These are phyloP conservation scores for Nemania diffusa DNA, from an alignment of 2,329 filamentous ascomycete genomes.

Conservation along the genomic window DNA sequence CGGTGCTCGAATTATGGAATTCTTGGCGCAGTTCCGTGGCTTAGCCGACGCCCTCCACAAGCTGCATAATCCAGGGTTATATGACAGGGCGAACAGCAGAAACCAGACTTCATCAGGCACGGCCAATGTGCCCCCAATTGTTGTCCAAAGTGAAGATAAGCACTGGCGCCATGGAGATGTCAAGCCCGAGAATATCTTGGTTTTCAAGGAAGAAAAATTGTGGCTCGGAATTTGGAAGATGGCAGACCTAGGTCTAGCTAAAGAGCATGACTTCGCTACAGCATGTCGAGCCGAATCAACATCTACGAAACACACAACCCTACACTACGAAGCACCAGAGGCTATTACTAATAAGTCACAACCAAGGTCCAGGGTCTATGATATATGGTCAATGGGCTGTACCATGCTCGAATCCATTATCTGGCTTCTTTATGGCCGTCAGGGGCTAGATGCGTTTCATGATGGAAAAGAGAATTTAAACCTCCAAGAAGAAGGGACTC, in stretches of 20 bases:
- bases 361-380: constrained; percentile 39
- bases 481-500: constrained; percentile 1
- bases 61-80: no score
- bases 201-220: constrained; percentile 13
- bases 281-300: constrained; percentile 20
- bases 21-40: constrained; percentile 27
- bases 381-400: constrained; percentile 47
- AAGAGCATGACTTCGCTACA: constrained; percentile 30
- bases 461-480: background rate
- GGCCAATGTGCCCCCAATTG: constrained; percentile 1
- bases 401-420: constrained; percentile 45
- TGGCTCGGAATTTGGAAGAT: constrained; percentile 33
- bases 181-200: constrained; percentile 42
- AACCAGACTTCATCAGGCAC: background rate
- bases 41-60: constrained; percentile 17
- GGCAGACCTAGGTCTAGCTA: constrained; percentile 37
- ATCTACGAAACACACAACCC: constrained; percentile 26
- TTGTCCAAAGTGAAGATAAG: background rate
- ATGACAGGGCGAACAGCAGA: no score
- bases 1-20: background rate
- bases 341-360: constrained; percentile 4
- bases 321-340: constrained; percentile 33
- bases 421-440: constrained; percentile 39
- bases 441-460: constrained; percentile 26
- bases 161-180: constrained; percentile 34